Evolutionary conservation across 176 grass and related monocot genomes (phyloP), one percentile per base, ranked within the genome.

Genomic region (Musa itinerans): DNA sequence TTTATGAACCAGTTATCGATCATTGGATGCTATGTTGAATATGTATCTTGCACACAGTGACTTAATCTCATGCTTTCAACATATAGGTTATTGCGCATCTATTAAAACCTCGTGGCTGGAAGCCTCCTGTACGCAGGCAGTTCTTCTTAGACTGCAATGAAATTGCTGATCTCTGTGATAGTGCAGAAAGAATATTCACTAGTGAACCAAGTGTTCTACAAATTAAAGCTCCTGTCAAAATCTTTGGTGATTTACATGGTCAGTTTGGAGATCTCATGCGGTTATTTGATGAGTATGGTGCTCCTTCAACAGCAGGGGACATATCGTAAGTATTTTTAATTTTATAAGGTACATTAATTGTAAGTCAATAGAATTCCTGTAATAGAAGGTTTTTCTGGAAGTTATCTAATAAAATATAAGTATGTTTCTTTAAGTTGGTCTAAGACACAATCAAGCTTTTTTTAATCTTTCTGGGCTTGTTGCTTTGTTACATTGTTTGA

Each of bases 231-330:
- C 94, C 94, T 59, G 73, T 98, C 69, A 98, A 98, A 83, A 98
- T 98, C 74, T 98, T 98, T 82, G 94, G 94, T 56, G 94, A 98
- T 84, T 84, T 98, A 76, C 94, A 98, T 11, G 94, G 94, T 75
- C 94, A 98, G 68, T 98, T 98, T 87, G 94, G 94, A 63, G 94
- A 98, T 66, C 88, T 98, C 19, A 98, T 98, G 94, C 84, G 94
- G 20, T 83, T 98, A 29, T 98, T 98, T 66, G 94, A 98, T 82
- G 94, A 98, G 81, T 98, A 98, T 69, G 94, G 94, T 73, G 86
- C 94, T 74, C 94, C 94, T 79, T 98, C 94, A n/a, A 98, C 94
- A 21, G 94, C 94, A 73, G 94, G 94, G 69, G 94, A 98, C 76
- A 98, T 98, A 64, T 80, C 90, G 94, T 98, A 82, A 84, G 94